Evolutionary conservation across 352 stramenopile genomes (phyloP).

Genomic region (Phytophthora lateralis): DNA sequence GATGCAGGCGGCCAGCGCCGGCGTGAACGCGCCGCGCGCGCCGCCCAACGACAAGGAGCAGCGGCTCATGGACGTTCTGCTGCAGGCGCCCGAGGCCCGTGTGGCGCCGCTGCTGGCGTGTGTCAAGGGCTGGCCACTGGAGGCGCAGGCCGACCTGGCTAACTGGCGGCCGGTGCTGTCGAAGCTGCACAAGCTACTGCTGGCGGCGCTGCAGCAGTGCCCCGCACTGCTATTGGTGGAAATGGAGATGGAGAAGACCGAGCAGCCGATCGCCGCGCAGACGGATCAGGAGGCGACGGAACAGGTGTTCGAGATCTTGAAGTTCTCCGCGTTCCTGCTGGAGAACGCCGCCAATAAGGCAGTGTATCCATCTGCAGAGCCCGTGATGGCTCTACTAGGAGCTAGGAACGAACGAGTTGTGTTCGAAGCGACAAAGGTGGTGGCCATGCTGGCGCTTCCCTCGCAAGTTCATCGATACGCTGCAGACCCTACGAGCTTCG

Average conservation of each 20-base stretch:
- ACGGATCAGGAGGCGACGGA: constrained; percentile 54
- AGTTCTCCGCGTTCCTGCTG: constrained; percentile 75
- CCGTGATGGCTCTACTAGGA: constrained; percentile 52
- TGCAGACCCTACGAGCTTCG: constrained; percentile 52
- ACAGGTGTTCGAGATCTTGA: constrained; percentile 71
- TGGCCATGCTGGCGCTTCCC: constrained; percentile 74
- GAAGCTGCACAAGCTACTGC: constrained; percentile 56
- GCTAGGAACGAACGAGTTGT: constrained; percentile 74
- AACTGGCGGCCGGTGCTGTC: constrained; percentile 74
- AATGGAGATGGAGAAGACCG: constrained; percentile 24
- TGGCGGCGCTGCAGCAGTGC: constrained; percentile 42
- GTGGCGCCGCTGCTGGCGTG: constrained; percentile 69
- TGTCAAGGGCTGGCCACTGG: constrained; percentile 78
- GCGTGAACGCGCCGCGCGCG: constrained; percentile 31
- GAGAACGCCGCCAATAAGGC: constrained; percentile 86
- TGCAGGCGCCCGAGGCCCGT: constrained; percentile 47
- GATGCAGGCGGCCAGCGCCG: constrained; percentile 32
- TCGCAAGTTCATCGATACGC: constrained; percentile 74
- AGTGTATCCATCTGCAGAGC: constrained; percentile 65
- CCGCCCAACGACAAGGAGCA: constrained; percentile 57
- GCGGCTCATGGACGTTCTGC: constrained; percentile 67
- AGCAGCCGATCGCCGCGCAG: constrained; percentile 11
- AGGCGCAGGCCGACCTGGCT: constrained; percentile 75
- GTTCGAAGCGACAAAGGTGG: constrained; percentile 71
- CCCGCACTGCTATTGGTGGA: constrained; percentile 53